Evolutionary conservation across 1,284 basidiomycete species (phyloP).

Genomic region (Naganishia sp.): DNA sequence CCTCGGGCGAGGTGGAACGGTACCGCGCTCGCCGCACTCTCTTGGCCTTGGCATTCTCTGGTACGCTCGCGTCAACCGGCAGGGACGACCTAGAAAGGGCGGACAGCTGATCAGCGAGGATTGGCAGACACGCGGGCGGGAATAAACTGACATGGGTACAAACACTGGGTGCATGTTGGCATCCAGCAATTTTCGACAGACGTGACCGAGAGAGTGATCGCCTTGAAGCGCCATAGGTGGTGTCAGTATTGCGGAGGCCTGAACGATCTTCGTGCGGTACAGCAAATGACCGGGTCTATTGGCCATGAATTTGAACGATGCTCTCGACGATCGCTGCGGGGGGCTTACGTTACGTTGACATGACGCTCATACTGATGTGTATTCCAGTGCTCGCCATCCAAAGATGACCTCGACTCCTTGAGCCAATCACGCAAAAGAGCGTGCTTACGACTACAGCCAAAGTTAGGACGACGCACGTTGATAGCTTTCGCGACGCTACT

Average conservation of each 20-base stretch:
- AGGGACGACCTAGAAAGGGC: constrained; percentile 1
- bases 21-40: constrained; percentile 10
- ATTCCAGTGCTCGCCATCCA: not conserved
- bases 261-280: not conserved
- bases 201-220: constrained; percentile 3
- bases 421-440: constrained; percentile 11
- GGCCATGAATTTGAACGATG: not conserved
- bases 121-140: not conserved
- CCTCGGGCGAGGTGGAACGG: not conserved
- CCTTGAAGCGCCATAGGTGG: constrained; percentile 8
- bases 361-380: constrained; percentile 10
- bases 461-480: no score
- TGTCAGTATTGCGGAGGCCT: not conserved
- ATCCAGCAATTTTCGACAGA: not conserved
- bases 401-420: not conserved
- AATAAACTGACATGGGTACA: constrained; percentile 13
- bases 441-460: constrained; percentile 5
- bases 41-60: not conserved
- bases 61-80: not conserved
- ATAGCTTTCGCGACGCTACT: not conserved
- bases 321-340: not conserved
- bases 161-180: constrained; percentile 15
- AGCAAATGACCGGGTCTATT: constrained; percentile 12
- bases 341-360: constrained; percentile 7
- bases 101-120: not conserved